phyloP scores from a whole-genome alignment of 495 filamentous ascomycete species.

The Mytilinidion resinicola region DNA sequence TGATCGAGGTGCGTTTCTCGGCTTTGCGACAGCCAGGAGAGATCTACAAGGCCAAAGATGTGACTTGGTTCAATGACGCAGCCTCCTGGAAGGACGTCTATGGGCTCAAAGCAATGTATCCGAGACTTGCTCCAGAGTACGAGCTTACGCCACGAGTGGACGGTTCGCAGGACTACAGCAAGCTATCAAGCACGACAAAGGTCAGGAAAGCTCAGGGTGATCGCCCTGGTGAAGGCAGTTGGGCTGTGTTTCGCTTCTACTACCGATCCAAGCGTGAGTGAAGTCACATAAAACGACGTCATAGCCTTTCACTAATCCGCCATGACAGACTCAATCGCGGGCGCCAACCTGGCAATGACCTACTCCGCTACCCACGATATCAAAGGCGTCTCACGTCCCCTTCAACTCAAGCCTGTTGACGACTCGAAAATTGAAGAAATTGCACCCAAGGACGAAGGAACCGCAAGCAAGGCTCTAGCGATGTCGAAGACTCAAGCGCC shows the following conservation, averaged over 20 bases:
- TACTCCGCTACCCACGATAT: no score
- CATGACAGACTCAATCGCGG: constrained; percentile 3
- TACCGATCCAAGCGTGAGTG: constrained; percentile 15
- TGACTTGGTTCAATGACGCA: not conserved
- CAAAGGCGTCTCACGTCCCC: no score
- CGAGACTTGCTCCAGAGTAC: not conserved
- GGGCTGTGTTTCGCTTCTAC: constrained; percentile 22
- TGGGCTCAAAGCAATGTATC: not conserved
- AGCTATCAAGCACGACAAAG: not conserved
- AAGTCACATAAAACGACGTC: not conserved
- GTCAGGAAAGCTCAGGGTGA: not conserved
- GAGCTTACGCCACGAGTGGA: constrained; percentile 1
- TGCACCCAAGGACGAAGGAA: no score
- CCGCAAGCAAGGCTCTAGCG: no score
- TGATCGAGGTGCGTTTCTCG: constrained; percentile 16
- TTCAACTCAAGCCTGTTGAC: no score
- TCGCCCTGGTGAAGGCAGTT: constrained; percentile 13
- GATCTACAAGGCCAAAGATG: not conserved
- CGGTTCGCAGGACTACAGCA: not conserved
- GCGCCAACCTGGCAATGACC: no score
- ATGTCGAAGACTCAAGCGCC: no score
- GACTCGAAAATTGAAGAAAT: no score
- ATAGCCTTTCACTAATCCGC: no score
- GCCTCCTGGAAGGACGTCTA: not conserved
- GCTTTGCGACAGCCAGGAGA: constrained; percentile 8